Evolutionary conservation across 2,329 filamentous ascomycete species (phyloP).

Genomic region (Arthrinium puccinioides): DNA sequence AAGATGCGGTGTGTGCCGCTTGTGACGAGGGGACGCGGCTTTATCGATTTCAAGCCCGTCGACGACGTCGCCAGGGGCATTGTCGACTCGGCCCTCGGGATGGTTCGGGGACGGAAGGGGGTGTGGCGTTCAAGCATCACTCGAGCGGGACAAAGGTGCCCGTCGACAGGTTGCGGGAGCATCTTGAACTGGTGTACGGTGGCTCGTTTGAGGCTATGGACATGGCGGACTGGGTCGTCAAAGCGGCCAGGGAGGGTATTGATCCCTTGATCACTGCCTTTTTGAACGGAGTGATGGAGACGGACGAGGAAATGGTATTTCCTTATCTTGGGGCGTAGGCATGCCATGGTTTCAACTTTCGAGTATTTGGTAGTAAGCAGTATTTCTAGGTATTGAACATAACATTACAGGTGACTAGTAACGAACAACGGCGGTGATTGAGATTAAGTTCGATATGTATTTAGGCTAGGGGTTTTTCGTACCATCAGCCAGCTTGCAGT

Average conservation of each 20-base stretch:
- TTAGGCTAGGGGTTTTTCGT: no score
- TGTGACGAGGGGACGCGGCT: neutral
- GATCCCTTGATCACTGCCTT: conserved; percentile 1
- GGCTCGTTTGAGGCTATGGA: conserved; percentile 1
- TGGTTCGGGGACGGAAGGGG: neutral
- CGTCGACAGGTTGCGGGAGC: neutral
- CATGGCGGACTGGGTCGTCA: neutral
- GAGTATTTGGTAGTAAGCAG: no score
- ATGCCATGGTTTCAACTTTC: no score
- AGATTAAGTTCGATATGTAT: no score
- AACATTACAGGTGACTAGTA: no score
- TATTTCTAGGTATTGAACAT: no score
- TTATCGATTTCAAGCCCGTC: neutral
- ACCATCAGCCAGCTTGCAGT: no score
- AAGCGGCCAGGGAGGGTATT: neutral
- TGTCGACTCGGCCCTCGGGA: neutral
- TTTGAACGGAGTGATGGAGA: neutral
- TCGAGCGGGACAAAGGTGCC: neutral
- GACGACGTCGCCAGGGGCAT: neutral
- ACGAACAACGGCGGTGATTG: no score
- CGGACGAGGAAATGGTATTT: conserved; percentile 2
- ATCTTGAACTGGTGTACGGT: conserved; percentile 1
- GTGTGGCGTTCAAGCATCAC: neutral
- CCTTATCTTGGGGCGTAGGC: neutral
- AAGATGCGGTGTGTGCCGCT: conserved; percentile 1